Conservation (phyloP, 2,329 filamentous ascomycete species). For the Apiospora sp. region DNA sequence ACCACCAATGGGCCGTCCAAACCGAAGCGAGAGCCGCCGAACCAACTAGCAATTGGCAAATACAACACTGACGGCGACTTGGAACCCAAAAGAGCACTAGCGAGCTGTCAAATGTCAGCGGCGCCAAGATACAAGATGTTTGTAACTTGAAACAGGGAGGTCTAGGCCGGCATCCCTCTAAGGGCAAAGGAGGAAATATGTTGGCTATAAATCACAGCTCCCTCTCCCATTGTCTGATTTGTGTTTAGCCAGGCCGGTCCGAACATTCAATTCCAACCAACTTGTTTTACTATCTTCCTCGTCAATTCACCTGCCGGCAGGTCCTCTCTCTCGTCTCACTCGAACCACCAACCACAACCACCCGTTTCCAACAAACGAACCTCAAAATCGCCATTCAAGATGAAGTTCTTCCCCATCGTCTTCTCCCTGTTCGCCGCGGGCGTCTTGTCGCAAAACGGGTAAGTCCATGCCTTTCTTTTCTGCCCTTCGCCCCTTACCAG, state of each 20-base stretch:
- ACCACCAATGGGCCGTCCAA: neutral
- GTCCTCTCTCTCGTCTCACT: neutral
- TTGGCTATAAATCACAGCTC: neutral
- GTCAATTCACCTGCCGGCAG: neutral
- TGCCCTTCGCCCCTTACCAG: too few relatives aligned
- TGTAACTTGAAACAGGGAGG: neutral
- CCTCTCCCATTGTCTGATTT: neutral
- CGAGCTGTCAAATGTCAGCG: neutral
- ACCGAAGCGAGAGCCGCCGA: neutral
- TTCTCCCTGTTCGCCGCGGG: neutral
- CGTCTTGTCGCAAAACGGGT: neutral
- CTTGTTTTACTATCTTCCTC: neutral
- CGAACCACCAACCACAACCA: neutral
- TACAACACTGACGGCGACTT: neutral
- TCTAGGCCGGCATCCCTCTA: neutral
- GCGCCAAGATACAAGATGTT: neutral
- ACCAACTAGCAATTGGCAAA: too few relatives aligned
- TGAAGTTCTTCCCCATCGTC: neutral
- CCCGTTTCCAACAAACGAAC: neutral
- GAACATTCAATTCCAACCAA: neutral
- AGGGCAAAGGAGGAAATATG: neutral
- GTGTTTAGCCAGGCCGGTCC: neutral
- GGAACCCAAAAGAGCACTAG: neutral
- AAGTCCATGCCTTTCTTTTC: neutral
- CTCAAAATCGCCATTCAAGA: neutral